Evolutionary conservation across 768 basidiomycete species (phyloP).

Genomic region (Xerocomus potaroensis): DNA sequence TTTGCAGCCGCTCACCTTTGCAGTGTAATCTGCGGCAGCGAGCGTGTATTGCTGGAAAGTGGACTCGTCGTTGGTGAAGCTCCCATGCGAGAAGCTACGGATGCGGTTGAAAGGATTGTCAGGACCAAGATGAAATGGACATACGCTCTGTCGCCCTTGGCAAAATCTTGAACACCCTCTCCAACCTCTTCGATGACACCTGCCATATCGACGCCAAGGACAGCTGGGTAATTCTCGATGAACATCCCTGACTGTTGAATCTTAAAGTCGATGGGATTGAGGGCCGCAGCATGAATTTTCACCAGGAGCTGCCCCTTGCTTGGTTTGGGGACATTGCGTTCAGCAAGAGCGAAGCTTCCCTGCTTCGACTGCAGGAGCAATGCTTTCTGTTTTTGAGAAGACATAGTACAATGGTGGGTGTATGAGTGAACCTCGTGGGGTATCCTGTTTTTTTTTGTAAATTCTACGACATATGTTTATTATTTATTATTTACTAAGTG

Average conservation of each 20-base stretch:
- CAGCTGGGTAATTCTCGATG: conserved; percentile 33
- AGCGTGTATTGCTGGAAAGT: conserved; percentile 41
- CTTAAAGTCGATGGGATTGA: conserved; percentile 47
- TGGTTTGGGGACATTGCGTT: conserved; percentile 29
- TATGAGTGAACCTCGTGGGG: conserved; percentile 7
- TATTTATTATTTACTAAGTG: conserved; percentile 26
- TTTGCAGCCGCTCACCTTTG: conserved; percentile 30
- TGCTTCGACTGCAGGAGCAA: conserved; percentile 25
- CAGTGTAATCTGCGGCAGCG: conserved; percentile 27
- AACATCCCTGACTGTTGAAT: conserved; percentile 31
- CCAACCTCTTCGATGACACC: conserved; percentile 40
- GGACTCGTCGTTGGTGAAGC: conserved; percentile 30
- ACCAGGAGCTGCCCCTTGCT: conserved; percentile 40
- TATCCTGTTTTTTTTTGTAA: conserved; percentile 7
- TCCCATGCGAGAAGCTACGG: conserved; percentile 21
- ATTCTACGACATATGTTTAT: conserved; percentile 14
- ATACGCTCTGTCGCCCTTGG: conserved; percentile 41
- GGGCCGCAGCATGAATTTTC: conserved; percentile 34
- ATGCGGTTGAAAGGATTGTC: not conserved
- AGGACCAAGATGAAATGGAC: conserved; percentile 4
- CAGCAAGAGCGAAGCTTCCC: conserved; percentile 29
- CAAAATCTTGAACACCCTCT: conserved; percentile 30
- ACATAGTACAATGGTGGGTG: conserved; percentile 16
- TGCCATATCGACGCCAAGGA: conserved; percentile 34
- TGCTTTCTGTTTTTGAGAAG: conserved; percentile 26